Evolutionary conservation across 1,139 yeast genomes (phyloP).

Genomic region (Yamadazyma pseudoaaseri): DNA sequence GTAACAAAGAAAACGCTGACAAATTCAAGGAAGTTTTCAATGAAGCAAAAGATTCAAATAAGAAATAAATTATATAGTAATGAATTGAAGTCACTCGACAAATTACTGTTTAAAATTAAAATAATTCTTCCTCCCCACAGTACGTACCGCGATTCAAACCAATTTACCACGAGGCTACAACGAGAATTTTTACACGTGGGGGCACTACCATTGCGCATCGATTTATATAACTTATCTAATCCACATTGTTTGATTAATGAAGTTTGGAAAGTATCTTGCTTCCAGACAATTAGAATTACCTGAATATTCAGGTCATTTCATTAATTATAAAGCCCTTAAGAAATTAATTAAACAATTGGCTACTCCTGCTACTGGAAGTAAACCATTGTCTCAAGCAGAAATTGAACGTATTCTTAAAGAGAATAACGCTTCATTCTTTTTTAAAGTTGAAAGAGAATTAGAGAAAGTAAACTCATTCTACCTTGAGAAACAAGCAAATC

Average conservation of each 20-base stretch:
- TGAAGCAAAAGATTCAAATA: conserved; percentile 15
- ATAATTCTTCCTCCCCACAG: too few relatives aligned
- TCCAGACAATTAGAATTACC: conserved; percentile 93
- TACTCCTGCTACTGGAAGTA: conserved; percentile 25
- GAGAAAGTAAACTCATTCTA: conserved; percentile 92
- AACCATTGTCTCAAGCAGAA: conserved; percentile 26
- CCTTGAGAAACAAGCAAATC: conserved; percentile 84
- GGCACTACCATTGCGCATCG: background rate
- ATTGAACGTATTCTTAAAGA: conserved; percentile 71
- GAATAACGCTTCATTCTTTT: conserved; percentile 90
- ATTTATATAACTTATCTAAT: background rate
- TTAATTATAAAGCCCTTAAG: conserved; percentile 90
- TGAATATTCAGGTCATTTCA: conserved; percentile 89
- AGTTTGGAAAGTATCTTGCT: conserved; percentile 93
- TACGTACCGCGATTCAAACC: too few relatives aligned
- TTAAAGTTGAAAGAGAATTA: conserved; percentile 86
- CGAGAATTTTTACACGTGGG: background rate
- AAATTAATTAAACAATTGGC: conserved; percentile 73
- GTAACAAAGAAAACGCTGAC: conserved; percentile 96
- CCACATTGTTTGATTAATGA: conserved; percentile 40
- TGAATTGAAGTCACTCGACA: too few relatives aligned
- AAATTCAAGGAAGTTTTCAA: conserved; percentile 91
- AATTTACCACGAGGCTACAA: background rate
- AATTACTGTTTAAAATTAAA: too few relatives aligned
- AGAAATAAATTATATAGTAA: conserved; percentile 8